Percentiles rank a stretch among this genome's conserved stretches.
Conservation (phyloP, 495 filamentous ascomycete species). For the Penicillium manginii region DNA sequence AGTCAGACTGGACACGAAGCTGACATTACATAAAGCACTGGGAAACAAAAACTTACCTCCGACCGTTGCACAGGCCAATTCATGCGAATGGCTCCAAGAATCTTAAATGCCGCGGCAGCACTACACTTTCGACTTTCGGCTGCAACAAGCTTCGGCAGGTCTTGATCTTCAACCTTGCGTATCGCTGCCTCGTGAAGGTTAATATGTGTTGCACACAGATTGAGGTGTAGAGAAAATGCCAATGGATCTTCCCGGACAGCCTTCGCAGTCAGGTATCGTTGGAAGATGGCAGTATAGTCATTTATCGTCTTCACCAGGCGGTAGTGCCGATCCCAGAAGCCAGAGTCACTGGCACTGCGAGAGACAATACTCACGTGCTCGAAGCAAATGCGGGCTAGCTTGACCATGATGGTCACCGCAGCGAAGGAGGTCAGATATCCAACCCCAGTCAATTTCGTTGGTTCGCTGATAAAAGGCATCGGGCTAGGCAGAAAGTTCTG, state of each 20-base stretch:
- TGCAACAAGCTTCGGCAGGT: conserved; percentile 8
- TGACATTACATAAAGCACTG: conserved; percentile 3
- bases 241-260: conserved; percentile 9
- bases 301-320: conserved; percentile 8
- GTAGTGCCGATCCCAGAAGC: conserved; percentile 9
- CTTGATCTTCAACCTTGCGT: conserved; percentile 6
- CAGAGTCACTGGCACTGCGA: conserved; percentile 6
- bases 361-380: conserved; percentile 7
- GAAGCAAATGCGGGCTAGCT: conserved; percentile 7
- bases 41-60: conserved; percentile 4
- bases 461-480: conserved; percentile 5
- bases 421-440: conserved; percentile 6
- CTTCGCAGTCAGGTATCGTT: conserved; percentile 8
- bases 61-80: conserved; percentile 7
- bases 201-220: conserved; percentile 9
- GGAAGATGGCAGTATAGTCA: conserved; percentile 7
- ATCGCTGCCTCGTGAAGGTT: conserved; percentile 10
- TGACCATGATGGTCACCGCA: conserved; percentile 8
- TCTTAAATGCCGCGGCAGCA: conserved; percentile 6
- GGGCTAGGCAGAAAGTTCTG: conserved; percentile 8
- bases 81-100: conserved; percentile 7
- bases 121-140: conserved; percentile 9
- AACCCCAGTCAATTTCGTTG: conserved; percentile 1
- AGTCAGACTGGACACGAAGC: conserved; percentile 4
- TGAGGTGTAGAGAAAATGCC: conserved; percentile 8